Base-by-base conservation (phyloP, 2,329 filamentous ascomycete genomes). In the Lecanicillium sp. region DNA sequence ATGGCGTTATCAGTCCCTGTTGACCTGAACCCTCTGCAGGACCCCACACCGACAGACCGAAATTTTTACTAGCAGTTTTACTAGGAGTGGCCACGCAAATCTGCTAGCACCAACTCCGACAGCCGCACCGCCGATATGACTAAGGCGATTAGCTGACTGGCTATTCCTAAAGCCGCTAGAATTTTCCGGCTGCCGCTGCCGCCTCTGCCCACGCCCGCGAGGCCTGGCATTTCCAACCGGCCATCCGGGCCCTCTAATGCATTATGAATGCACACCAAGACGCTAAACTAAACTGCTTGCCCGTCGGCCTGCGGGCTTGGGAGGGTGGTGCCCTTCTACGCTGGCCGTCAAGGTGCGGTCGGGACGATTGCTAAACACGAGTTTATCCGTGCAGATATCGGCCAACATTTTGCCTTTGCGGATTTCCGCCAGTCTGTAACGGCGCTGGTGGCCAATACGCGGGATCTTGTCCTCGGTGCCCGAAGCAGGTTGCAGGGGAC, bases 1-100 rank as follows among this genome's bases (percentile, higher is more conserved):
- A 67, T 67, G 63, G 65, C 64, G 65, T 66, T 64, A 67, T 67
- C 59, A 26, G 26, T 26, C 38, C 30, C 20, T 26, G 15, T 20
- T 19, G 29, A 21, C 32, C 19, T 24, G 20, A 32, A 17, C 21
- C 26, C 14, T 29, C 14, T 23, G 15, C 29, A 20, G 7, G 15
- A 21, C 44, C 40, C 49, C 49, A 39, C 49, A 17, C 49, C 49
- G 49, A 51, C 39, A 12, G 29, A 24, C 49, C 49, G 49, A 40
- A 48, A 45, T 38, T 42, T 23, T 6, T 12, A 12, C 9, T 33
- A 11, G 10, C 9, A 12, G 8, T 8, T 33, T 15, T 14, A 33
- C n/a, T n/a, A n/a, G n/a, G n/a, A n/a, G n/a, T n/a, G n/a, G 30
- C 9, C n/a, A 33, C 30, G 8, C 8, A 8, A 48, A 21, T 11